Evolutionary conservation across 2,329 filamentous ascomycete genomes (phyloP), one percentile per base, ranked within the genome.

Genomic region (Stagonosporopsis rhizophila): DNA sequence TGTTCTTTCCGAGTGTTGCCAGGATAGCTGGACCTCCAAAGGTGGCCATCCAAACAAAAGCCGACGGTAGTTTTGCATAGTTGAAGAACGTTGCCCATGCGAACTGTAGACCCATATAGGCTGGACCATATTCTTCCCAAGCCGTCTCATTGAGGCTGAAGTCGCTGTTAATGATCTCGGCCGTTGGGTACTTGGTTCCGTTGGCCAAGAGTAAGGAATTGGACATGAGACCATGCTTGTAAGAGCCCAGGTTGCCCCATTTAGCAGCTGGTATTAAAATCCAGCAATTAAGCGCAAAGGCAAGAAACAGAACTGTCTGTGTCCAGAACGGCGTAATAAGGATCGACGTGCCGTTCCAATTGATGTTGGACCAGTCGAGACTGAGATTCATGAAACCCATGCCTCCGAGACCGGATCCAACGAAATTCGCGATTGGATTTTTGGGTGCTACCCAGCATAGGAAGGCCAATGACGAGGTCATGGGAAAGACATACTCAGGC

Each of bases 381-480:
- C 81, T 82, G 1, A 87, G 73, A 55, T 87, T 87, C 34, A 87
- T 71, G 56, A 87, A 81, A 0, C 84, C 85, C 82, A 87, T 86
- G 5, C 85, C 85, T 4, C 85, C 85, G n/a, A 86, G 79, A 0
- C 85, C 85, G 4, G 82, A 81, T 1, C 85, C 85, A 17, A 87
- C 74, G 61, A 87, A 88, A 63, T 87, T 88, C 58, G 83, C 85
- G 0, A 56, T 78, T 2, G 78, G 70, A 61, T 86, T 87, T 15
- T 78, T 77, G 1, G 84, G 85, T 2, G 85, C 85, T 2, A 88
- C 83, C 85, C 85, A 87, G 72, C 85, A 88, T 5, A 87, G 77
- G 46, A 87, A 86, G 2, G 85, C 84, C 7, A 87, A 75, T 0
- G 85, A 87, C 7, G 81, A 83, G 1, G 85, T 76, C 67, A 87